Conservation (phyloP, 257 asterid genomes). For the Gentiana dahurica region DNA sequence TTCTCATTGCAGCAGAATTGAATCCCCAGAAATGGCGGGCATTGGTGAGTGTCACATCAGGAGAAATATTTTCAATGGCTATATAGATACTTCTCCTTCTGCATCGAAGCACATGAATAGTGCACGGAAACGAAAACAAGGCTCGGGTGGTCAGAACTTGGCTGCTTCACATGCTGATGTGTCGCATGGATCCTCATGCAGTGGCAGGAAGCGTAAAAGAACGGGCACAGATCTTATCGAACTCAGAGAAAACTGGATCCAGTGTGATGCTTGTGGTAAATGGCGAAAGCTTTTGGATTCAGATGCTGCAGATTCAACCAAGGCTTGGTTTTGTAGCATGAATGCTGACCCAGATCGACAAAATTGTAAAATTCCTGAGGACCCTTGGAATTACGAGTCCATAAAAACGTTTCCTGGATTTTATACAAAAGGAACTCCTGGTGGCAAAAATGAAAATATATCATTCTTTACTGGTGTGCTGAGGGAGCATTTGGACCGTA, state of each 20-base stretch:
- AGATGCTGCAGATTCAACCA: constrained; percentile 29
- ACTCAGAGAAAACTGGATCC: constrained; percentile 73
- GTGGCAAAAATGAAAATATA: constrained; percentile 62
- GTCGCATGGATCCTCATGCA: constrained; percentile 20
- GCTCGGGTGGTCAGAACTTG: constrained; percentile 7
- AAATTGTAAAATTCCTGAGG: constrained; percentile 76
- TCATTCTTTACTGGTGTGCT: constrained; percentile 71
- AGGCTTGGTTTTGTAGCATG: constrained; percentile 96
- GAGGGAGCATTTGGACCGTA: constrained; percentile 47
- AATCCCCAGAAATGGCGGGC: constrained; percentile 21
- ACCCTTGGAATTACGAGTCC: constrained; percentile 55
- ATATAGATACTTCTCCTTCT: constrained; percentile 27
- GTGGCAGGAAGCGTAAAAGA: constrained; percentile 31
- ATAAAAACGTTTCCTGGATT: constrained; percentile 76
- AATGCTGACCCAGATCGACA: constrained; percentile 59
- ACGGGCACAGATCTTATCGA: constrained; percentile 21
- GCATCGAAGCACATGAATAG: constrained; percentile 10
- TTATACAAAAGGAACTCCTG: constrained; percentile 54
- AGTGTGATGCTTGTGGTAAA: constrained; percentile 94
- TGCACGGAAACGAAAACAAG: constrained; percentile 32
- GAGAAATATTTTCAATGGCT: constrained; percentile 59
- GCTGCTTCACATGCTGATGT: constrained; percentile 12
- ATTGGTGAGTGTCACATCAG: constrained; percentile 24
- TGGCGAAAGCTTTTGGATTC: constrained; percentile 78
- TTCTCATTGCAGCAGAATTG: constrained; percentile 9